Percentiles rank a stretch among this genome's conserved stretches.
These are phyloP conservation scores for Cylindrotheca fusiformis DNA, from an alignment of 108 stramenopile genomes.

Conservation along the genomic window DNA sequence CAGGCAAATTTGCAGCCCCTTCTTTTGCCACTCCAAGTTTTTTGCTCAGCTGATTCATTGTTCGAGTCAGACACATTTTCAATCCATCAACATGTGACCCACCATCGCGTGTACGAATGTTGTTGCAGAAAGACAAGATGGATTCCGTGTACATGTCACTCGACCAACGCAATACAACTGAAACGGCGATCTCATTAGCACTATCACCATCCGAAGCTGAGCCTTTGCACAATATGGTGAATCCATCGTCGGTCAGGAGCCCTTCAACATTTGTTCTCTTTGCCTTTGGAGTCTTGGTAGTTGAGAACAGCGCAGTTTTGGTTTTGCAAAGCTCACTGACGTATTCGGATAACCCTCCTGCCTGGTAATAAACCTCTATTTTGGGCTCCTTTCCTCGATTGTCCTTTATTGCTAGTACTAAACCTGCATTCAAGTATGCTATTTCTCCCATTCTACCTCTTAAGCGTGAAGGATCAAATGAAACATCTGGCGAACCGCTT, in stretches of 20 bases:
- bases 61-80: slow-evolving; percentile 83
- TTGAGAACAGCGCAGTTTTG: slow-evolving; percentile 71
- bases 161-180: slow-evolving; percentile 86
- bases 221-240: slow-evolving; percentile 38
- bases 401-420: slow-evolving; percentile 81
- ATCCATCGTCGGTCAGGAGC: slow-evolving; percentile 40
- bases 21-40: slow-evolving; percentile 82
- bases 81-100: slow-evolving; percentile 94
- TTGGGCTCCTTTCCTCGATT: slow-evolving; percentile 43
- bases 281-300: not conserved
- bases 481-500: slow-evolving; percentile 68
- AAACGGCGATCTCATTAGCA: slow-evolving; percentile 64
- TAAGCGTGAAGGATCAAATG: slow-evolving; percentile 76
- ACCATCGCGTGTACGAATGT: slow-evolving; percentile 92
- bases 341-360: slow-evolving; percentile 86
- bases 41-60: slow-evolving; percentile 76
- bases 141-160: slow-evolving; percentile 88
- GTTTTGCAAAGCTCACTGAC: slow-evolving; percentile 76
- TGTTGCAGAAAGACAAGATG: slow-evolving; percentile 91
- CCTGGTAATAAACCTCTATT: slow-evolving; percentile 78
- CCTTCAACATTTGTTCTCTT: slow-evolving; percentile 19
- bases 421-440: slow-evolving; percentile 88
- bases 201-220: slow-evolving; percentile 21
- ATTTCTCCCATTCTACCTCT: slow-evolving; percentile 84
- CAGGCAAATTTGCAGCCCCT: slow-evolving; percentile 65